Evolutionary conservation across 139 green algal genomes (phyloP).

Genomic region (Mychonastes homosphaera): DNA sequence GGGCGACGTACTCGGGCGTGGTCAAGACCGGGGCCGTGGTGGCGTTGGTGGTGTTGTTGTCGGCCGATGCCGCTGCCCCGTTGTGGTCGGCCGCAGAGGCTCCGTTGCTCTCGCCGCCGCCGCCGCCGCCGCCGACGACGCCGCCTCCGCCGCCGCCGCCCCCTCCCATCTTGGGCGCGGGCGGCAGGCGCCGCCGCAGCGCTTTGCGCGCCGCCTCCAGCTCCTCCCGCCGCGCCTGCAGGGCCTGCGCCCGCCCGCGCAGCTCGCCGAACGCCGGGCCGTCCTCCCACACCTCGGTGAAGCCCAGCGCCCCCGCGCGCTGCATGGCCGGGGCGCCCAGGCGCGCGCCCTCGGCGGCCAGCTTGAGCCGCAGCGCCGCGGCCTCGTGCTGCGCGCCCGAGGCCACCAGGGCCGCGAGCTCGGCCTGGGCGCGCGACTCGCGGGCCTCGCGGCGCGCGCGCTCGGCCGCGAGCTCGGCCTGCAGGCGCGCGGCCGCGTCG

Average conservation of each 20-base stretch:
- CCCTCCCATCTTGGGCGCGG: slow-evolving; percentile 1
- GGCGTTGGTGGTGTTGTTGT: too few species aligned
- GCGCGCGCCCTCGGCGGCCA: slow-evolving; percentile 17
- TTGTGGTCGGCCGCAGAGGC: slow-evolving; percentile 21
- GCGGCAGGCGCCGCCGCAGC: slow-evolving; percentile 22
- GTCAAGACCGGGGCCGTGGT: slow-evolving; percentile 16
- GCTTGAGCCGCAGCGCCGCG: slow-evolving; percentile 7
- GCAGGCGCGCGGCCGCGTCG: neutral
- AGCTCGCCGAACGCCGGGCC: slow-evolving; percentile 58
- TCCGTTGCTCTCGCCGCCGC: slow-evolving; percentile 25
- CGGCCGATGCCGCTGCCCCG: too few species aligned
- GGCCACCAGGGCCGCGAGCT: neutral
- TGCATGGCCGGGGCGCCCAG: slow-evolving; percentile 29
- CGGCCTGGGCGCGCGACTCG: neutral
- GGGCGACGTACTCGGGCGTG: slow-evolving; percentile 42
- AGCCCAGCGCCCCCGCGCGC: slow-evolving; percentile 26
- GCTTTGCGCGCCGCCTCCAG: slow-evolving; percentile 54
- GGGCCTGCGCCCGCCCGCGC: slow-evolving; percentile 8
- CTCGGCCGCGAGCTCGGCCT: neutral
- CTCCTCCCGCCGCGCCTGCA: slow-evolving; percentile 40
- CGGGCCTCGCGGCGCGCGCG: neutral
- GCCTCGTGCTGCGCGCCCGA: neutral
- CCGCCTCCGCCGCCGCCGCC: slow-evolving; percentile 4
- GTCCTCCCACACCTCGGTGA: slow-evolving; percentile 60
- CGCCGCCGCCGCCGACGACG: slow-evolving; percentile 8